Conservation (phyloP, 2,329 filamentous ascomycete species). For the Monilinia polystroma region DNA sequence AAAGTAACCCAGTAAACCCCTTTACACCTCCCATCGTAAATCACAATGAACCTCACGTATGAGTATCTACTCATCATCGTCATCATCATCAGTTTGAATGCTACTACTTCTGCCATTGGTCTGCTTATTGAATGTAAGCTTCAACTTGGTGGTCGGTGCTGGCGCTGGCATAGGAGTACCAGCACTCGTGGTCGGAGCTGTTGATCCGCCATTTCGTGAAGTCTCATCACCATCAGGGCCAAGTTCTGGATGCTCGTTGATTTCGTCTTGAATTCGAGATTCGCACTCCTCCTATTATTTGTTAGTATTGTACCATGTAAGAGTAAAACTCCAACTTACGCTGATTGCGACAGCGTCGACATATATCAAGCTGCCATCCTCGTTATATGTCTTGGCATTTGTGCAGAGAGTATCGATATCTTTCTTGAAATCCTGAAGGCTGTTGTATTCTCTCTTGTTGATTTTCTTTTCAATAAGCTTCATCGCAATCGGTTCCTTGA, state of each 20-base stretch:
- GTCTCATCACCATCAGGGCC: slow-evolving; percentile 49
- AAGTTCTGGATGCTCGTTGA: slow-evolving; percentile 55
- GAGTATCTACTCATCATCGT: slow-evolving; percentile 27
- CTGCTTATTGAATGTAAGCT: slow-evolving; percentile 58
- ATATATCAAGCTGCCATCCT: slow-evolving; percentile 89
- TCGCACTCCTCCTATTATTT: slow-evolving; percentile 55
- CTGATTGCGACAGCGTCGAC: slow-evolving; percentile 91
- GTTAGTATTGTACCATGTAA: slow-evolving; percentile 40
- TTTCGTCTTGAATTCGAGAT: slow-evolving; percentile 52
- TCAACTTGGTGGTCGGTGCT: slow-evolving; percentile 55
- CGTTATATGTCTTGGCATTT: slow-evolving; percentile 95
- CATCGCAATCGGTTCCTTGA: slow-evolving; percentile 91
- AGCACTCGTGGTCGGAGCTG: slow-evolving; percentile 55
- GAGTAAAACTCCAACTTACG: slow-evolving; percentile 54
- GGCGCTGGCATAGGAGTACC: slow-evolving; percentile 64
- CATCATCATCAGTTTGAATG: slow-evolving; percentile 55
- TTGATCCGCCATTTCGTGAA: slow-evolving; percentile 39
- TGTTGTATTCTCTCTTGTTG: slow-evolving; percentile 90
- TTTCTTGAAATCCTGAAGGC: slow-evolving; percentile 72
- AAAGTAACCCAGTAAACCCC: slow-evolving; percentile 24
- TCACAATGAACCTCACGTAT: slow-evolving; percentile 22
- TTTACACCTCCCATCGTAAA: slow-evolving; percentile 26
- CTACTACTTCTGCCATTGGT: slow-evolving; percentile 44
- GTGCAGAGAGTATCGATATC: slow-evolving; percentile 83
- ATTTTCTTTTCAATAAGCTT: slow-evolving; percentile 93